Conservation (phyloP, 805 yeast species). For the Zygotorulaspora sp. region DNA sequence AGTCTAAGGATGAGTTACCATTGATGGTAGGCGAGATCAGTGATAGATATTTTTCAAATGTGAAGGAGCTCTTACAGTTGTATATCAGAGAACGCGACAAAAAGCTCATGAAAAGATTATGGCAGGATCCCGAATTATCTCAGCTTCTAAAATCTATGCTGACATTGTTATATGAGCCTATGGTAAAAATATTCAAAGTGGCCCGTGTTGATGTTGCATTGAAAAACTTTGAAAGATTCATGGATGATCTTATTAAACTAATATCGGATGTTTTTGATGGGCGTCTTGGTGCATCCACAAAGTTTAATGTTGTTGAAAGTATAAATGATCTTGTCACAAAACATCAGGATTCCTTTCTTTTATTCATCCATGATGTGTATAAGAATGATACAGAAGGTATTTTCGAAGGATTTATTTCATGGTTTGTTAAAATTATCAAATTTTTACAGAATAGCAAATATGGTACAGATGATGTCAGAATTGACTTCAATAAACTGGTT, state of each 20-base stretch:
- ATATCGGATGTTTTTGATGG: slow-evolving; percentile 50
- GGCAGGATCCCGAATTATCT: slow-evolving; percentile 85
- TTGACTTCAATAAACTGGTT: slow-evolving; percentile 44
- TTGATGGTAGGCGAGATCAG: slow-evolving; percentile 22
- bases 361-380: slow-evolving; percentile 78
- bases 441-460: slow-evolving; percentile 60
- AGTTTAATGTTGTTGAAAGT: slow-evolving; percentile 52
- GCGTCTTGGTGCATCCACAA: slow-evolving; percentile 44
- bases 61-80: slow-evolving; percentile 60
- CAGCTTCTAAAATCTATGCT: slow-evolving; percentile 67
- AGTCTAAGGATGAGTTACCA: slow-evolving; percentile 17
- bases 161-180: slow-evolving; percentile 67
- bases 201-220: slow-evolving; percentile 65
- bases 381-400: slow-evolving; percentile 65
- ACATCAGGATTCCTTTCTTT: slow-evolving; percentile 69
- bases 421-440: slow-evolving; percentile 66
- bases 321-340: slow-evolving; percentile 61
- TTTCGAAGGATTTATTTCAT: slow-evolving; percentile 64
- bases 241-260: slow-evolving; percentile 58
- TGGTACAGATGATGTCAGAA: slow-evolving; percentile 37
- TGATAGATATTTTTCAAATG: slow-evolving; percentile 47
- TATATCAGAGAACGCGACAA: slow-evolving; percentile 71
- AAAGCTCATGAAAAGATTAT: slow-evolving; percentile 63
- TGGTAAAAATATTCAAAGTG: slow-evolving; percentile 60
- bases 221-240: slow-evolving; percentile 58